These are phyloP conservation scores for Themeda triandra DNA, from an alignment of 176 grass and related monocot species.

Conservation along the genomic window DNA sequence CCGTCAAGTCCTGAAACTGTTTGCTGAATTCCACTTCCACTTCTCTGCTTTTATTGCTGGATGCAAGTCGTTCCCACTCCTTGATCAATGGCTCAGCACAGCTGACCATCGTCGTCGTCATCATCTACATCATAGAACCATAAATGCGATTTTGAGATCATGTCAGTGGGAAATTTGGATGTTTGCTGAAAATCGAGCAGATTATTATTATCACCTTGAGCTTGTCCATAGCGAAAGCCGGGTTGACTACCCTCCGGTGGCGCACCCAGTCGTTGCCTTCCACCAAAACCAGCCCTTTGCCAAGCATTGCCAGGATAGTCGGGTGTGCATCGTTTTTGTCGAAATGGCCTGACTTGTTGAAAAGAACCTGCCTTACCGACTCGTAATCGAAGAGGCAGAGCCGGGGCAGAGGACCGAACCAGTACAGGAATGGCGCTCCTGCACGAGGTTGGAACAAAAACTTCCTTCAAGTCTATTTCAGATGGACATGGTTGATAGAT, in stretches of 20 bases:
- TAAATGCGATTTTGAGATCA: neutral
- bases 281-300: constrained; percentile 48
- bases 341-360: constrained; percentile 42
- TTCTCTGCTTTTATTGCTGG: neutral
- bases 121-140: constrained; percentile 27
- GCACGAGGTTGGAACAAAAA: neutral
- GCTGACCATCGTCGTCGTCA: constrained; percentile 35
- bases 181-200: neutral
- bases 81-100: constrained; percentile 32
- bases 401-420: constrained; percentile 30
- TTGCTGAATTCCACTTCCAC: constrained; percentile 35
- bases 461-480: neutral
- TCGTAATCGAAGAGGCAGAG: constrained; percentile 40
- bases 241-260: constrained; percentile 36
- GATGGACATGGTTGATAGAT: too few relatives aligned
- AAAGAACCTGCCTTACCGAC: constrained; percentile 45
- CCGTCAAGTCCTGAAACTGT: constrained; percentile 49
- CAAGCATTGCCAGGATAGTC: constrained; percentile 17
- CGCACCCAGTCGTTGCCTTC: constrained; percentile 50
- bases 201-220: constrained; percentile 31
- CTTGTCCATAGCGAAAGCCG: constrained; percentile 64
- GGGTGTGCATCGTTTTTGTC: constrained; percentile 28
- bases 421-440: constrained; percentile 52
- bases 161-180: neutral
- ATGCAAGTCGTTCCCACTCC: constrained; percentile 25